Conservation (phyloP, 345 rosid genomes). For the Salix udensis region DNA sequence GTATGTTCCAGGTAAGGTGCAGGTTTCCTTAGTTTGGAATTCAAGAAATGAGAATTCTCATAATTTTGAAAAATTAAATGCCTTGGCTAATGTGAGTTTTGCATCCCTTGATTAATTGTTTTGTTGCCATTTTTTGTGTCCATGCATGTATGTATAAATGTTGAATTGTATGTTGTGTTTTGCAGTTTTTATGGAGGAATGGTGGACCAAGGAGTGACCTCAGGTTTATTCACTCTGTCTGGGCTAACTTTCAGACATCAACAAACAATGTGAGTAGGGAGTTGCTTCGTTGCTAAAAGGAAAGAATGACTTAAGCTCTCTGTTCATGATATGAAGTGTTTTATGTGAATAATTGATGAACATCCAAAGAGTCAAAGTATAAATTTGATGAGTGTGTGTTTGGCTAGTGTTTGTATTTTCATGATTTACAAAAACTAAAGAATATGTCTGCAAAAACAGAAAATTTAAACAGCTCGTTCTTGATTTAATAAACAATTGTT, state of each 20-base stretch:
- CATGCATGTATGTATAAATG: not conserved
- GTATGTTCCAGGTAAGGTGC: conserved; percentile 64
- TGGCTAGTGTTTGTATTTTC: not conserved
- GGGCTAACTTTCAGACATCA: conserved; percentile 99
- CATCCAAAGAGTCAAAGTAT: not conserved
- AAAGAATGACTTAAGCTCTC: not conserved
- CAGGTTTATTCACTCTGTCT: conserved; percentile 72
- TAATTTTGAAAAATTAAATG: conserved; percentile 60
- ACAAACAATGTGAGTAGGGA: conserved; percentile 69
- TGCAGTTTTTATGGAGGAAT: conserved; percentile 83
- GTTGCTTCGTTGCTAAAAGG: not conserved
- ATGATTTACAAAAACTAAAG: not conserved
- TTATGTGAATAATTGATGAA: not conserved
- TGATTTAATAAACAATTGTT: not conserved
- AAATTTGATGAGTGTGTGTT: not conserved
- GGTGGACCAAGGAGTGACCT: conserved; percentile 64
- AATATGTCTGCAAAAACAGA: not conserved
- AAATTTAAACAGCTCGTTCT: not conserved
- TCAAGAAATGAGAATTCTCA: conserved; percentile 76
- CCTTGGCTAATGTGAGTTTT: conserved; percentile 66
- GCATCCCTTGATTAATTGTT: not conserved
- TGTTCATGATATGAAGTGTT: not conserved
- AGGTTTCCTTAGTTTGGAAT: conserved; percentile 88
- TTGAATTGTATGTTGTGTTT: conserved; percentile 10
- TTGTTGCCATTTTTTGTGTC: not conserved